Evolutionary conservation across 2,329 filamentous ascomycete species (phyloP).

Genomic region (Penicillium sp.): DNA sequence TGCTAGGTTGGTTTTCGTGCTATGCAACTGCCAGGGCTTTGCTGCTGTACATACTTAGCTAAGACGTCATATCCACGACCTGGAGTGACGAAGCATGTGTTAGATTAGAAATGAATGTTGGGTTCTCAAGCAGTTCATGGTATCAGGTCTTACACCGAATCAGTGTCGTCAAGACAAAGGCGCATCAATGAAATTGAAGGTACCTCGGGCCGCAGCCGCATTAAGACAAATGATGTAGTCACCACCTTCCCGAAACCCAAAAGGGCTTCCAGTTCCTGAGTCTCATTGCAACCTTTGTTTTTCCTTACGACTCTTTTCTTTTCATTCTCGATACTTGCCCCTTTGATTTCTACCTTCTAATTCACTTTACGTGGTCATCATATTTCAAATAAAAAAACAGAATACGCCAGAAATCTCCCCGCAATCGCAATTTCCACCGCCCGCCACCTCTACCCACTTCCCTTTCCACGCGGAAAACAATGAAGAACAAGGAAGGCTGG

Average conservation of each 20-base stretch:
- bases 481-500: slow-evolving; percentile 46
- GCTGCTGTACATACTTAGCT: slow-evolving; percentile 31
- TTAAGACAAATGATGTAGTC: slow-evolving; percentile 17
- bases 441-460: slow-evolving; percentile 11
- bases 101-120: slow-evolving; percentile 1
- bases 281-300: not conserved
- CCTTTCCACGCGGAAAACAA: slow-evolving; percentile 20
- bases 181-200: not conserved
- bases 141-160: no score
- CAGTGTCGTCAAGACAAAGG: no score
- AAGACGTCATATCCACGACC: slow-evolving; percentile 23
- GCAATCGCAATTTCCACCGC: slow-evolving; percentile 23
- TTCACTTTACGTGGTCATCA: not conserved
- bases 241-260: slow-evolving; percentile 5
- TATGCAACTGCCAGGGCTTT: slow-evolving; percentile 28
- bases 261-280: slow-evolving; percentile 2
- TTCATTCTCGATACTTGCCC: not conserved
- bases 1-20: slow-evolving; percentile 21
- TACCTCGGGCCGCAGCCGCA: slow-evolving; percentile 11
- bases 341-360: not conserved
- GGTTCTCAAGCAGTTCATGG: no score
- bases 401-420: slow-evolving; percentile 21
- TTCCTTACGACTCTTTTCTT: not conserved
- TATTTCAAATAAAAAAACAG: not conserved
- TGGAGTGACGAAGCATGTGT: slow-evolving; percentile 17